Conservation (phyloP, 2,329 filamentous ascomycete genomes). For the Curvularia lunata region DNA sequence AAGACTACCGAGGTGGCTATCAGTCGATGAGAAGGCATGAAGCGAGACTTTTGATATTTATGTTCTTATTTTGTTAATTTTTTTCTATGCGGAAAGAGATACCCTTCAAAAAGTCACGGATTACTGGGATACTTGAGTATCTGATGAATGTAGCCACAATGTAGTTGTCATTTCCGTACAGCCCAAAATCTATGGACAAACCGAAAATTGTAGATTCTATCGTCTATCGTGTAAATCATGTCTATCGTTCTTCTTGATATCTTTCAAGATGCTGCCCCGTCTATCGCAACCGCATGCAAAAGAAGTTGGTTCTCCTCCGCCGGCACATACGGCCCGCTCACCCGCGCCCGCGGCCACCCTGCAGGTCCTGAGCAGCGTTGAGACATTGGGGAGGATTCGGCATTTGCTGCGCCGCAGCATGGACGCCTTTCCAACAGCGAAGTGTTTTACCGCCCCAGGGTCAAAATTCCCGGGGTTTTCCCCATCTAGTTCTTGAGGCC, state of each 20-base stretch:
- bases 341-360: not conserved
- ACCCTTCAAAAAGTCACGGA: not conserved
- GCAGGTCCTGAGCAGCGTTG: not conserved
- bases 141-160: too few relatives aligned
- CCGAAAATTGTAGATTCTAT: slow-evolving; percentile 12
- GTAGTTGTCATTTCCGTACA: not conserved
- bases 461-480: not conserved
- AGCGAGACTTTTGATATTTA: not conserved
- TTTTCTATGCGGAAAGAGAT: not conserved
- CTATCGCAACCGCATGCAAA: slow-evolving; percentile 1
- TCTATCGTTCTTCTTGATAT: slow-evolving; percentile 22
- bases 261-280: slow-evolving; percentile 7
- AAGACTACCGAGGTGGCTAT: slow-evolving; percentile 30
- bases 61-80: not conserved
- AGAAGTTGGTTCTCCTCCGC: too few relatives aligned
- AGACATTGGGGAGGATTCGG: not conserved
- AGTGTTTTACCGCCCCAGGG: not conserved
- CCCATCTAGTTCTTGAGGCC: slow-evolving; percentile 38
- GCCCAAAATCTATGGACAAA: not conserved
- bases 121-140: not conserved
- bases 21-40: not conserved
- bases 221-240: slow-evolving; percentile 19
- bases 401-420: slow-evolving; percentile 7
- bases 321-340: not conserved
- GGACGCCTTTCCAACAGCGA: not conserved